Evolutionary conservation across 345 rosid species (phyloP), one percentile per base, ranked within the genome.

Genomic region (Atalantia buxifolia): DNA sequence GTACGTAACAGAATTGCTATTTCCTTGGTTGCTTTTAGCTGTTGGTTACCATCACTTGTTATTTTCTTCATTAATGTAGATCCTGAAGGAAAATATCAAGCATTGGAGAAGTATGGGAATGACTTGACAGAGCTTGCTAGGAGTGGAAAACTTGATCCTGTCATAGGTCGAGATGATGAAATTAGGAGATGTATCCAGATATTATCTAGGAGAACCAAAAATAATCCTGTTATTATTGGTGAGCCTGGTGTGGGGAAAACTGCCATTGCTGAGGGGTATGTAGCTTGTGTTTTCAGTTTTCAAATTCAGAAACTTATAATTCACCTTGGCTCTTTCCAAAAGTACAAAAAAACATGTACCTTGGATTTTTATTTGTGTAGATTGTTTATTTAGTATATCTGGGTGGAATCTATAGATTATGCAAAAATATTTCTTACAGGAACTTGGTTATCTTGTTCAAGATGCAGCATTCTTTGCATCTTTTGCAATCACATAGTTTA

Each of bases 221-320:
- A 93, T 85, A 95, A 95, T 84, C 98, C 93, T 71, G 97, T 93
- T 36, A 93, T 95, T 72, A 95, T 95, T 66, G 98, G 97, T 56
- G 99, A 95, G 78, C 99, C 97, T 79, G 97, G 97, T 81, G 98
- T 95, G 33, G 94, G 99, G 53, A 95, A 95, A 90, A 93, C 98
- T 86, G 98, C 98, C 53, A 91, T 90, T 63, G 97, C 92, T 38
- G 94, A 92, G 80, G 97, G 94, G 97, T 92, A 80, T 78, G 89
- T n/a, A 2, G 38, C 62, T 57, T 25, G 2, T 21, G 30, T 22
- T 57, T 22, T 56, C 18, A 27, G 25, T 35, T 64, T 56, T 25
- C 56, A 57, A 25, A 76, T 74, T 74, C 31, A 21, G 48, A 71
- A 45, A 73, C 25, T 72, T 71, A 9, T 61, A 70, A 0, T 45